phyloP scores from a whole-genome alignment of 495 filamentous ascomycete species.

The Penicillium dipodomyicola region DNA sequence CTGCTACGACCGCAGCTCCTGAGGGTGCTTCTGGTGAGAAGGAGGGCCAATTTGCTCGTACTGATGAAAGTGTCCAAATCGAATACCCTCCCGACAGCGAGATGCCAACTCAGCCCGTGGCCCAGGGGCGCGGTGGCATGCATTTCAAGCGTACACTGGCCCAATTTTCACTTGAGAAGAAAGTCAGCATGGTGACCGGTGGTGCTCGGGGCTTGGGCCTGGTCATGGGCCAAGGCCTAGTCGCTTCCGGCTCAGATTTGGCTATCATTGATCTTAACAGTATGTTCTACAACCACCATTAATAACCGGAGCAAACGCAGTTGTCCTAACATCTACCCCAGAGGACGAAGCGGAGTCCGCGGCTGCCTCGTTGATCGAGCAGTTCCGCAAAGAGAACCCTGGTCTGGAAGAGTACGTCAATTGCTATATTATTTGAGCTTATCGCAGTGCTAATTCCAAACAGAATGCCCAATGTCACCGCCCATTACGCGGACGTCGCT shows the following conservation, averaged over 20 bases:
- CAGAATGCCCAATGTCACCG: slow-evolving; percentile 77
- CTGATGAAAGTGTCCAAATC: slow-evolving; percentile 71
- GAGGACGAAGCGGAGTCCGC: slow-evolving; percentile 81
- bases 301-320: background rate
- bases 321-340: slow-evolving; percentile 33
- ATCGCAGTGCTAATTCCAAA: background rate
- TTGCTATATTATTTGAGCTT: background rate
- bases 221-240: slow-evolving; percentile 87
- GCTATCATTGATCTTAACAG: slow-evolving; percentile 93
- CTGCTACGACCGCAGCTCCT: slow-evolving; percentile 36
- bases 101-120: slow-evolving; percentile 62
- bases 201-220: slow-evolving; percentile 83
- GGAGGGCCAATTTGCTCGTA: slow-evolving; percentile 65
- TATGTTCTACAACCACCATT: slow-evolving; percentile 41
- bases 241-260: slow-evolving; percentile 81
- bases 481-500: slow-evolving; percentile 86
- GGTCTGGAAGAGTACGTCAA: slow-evolving; percentile 60
- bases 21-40: slow-evolving; percentile 32
- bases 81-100: slow-evolving; percentile 70
- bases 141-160: slow-evolving; percentile 70
- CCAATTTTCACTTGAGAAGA: slow-evolving; percentile 75
- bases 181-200: slow-evolving; percentile 77
- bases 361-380: slow-evolving; percentile 65
- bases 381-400: slow-evolving; percentile 75
- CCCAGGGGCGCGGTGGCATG: slow-evolving; percentile 67